A percentile compares a stretch with the other conserved stretches of the same genome.
phyloP scores from a whole-genome alignment of 176 grass and related monocot species.

The Avena insularis region DNA sequence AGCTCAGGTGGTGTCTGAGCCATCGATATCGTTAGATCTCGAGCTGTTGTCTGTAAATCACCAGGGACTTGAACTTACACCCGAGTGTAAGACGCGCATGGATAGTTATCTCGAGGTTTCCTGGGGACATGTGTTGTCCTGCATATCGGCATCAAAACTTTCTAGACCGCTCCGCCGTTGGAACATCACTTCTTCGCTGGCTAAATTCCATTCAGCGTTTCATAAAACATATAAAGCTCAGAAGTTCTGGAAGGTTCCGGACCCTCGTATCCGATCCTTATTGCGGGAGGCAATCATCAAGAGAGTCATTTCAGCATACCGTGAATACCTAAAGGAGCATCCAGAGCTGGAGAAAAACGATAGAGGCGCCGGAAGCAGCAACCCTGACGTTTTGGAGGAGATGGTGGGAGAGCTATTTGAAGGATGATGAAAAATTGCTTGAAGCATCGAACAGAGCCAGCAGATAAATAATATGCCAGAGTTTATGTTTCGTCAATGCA shows the following conservation, averaged over 20 bases:
- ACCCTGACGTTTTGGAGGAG: background rate
- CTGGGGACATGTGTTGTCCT: background rate
- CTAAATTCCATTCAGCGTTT: background rate
- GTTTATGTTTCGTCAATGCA: too few relatives aligned
- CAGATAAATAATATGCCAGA: too few relatives aligned
- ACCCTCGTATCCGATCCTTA: background rate
- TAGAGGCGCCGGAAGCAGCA: background rate
- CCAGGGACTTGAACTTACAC: background rate
- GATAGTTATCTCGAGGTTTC: background rate
- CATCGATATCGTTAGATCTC: background rate
- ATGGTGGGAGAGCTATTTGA: conserved; percentile 1
- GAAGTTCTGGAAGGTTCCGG: conserved; percentile 9
- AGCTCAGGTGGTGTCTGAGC: background rate
- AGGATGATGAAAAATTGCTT: background rate
- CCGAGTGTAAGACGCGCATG: background rate
- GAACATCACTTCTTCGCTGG: background rate
- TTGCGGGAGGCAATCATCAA: background rate
- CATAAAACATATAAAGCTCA: background rate
- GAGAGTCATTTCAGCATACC: background rate
- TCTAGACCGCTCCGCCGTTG: too few relatives aligned
- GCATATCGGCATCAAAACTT: background rate
- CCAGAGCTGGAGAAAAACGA: background rate
- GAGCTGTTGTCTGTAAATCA: background rate
- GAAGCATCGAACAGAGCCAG: background rate
- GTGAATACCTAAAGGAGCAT: background rate